phyloP scores from a whole-genome alignment of 2,329 filamentous ascomycete species.

The Colletotrichum liaoningense region DNA sequence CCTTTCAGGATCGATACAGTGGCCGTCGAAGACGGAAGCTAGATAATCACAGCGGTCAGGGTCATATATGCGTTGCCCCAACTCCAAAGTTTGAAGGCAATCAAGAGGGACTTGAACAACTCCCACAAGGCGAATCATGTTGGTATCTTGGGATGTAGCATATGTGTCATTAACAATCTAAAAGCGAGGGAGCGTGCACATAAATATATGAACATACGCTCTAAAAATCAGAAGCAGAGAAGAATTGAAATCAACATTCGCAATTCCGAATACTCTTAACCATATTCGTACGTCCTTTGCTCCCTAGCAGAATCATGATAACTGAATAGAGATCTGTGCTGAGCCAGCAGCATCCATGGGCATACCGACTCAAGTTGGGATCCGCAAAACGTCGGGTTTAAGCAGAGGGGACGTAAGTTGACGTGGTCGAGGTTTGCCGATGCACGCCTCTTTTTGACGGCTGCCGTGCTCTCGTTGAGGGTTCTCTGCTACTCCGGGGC shows the following conservation, averaged over 20 bases:
- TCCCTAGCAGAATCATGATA: background rate
- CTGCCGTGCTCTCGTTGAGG: background rate
- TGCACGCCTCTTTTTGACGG: too few species aligned
- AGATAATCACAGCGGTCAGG: constrained; percentile 1
- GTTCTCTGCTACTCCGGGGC: background rate
- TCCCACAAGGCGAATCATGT: constrained; percentile 8
- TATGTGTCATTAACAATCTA: too few species aligned
- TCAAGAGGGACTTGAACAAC: constrained; percentile 11
- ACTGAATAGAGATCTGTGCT: background rate
- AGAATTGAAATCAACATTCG: background rate
- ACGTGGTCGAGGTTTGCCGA: too few species aligned
- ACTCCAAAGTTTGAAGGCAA: background rate
- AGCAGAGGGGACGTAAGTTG: too few species aligned
- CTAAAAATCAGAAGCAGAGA: too few species aligned
- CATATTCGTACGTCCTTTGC: background rate
- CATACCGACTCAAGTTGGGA: too few species aligned
- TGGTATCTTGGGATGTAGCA: background rate
- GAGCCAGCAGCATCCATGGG: background rate
- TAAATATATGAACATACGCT: too few species aligned
- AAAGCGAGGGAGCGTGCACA: too few species aligned
- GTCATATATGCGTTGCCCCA: constrained; percentile 3
- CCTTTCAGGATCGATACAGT: background rate
- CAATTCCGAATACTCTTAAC: background rate
- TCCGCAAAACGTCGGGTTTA: too few species aligned
- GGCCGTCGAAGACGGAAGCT: background rate